Base-by-base conservation (phyloP, 257 asterid species). In the Anisodus tanguticus region DNA sequence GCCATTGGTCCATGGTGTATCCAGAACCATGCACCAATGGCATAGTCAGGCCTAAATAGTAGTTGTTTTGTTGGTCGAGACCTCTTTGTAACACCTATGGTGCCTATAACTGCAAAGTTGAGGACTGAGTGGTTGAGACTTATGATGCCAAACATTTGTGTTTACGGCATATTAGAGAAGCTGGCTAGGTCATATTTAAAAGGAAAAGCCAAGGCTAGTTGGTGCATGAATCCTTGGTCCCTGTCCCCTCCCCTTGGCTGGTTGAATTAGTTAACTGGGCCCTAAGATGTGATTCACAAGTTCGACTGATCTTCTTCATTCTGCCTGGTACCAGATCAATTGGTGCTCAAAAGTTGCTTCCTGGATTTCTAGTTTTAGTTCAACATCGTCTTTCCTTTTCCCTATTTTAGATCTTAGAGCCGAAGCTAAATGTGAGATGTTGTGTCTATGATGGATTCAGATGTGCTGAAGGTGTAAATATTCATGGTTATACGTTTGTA, bases 281-380 rank as follows among this genome's bases (percentile, higher is more conserved):
- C 80, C 59, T 72, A 5, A 45, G 10, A 72, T 47, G 59, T 45
- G 59, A 72, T 5, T 72, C 59, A 72, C 59, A 54, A 47, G 41
- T 47, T 19, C 2, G 16, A 47, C 59, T 22, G 60, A 12, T 72
- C n/a, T 72, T 10, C 58, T 72, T 72, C 58, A 72, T 72, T 72
- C 43, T 49, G 43, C 60, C n/a, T 72, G 41, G 60, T 19, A 45
- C n/a, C 60, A 19, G 3, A 60, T 47, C 3, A 3, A 19, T 47
- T 11, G 37, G 7, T 74, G n/a, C 80, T 49, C 39, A 22, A 13
- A 49, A 74, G 19, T 49, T 49, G 19, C 19, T 49, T 49, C 60
- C 80, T 74, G 19, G 59, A 74, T 74, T 49, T 12, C 80, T 74
- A 74, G 43, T 72, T 72, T 47, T 47, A 47, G 80, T 72, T 72